A percentile compares a stretch with the other conserved stretches of the same genome.
phyloP scores from a whole-genome alignment of 139 green algal genomes.

The Closterium sp. region DNA sequence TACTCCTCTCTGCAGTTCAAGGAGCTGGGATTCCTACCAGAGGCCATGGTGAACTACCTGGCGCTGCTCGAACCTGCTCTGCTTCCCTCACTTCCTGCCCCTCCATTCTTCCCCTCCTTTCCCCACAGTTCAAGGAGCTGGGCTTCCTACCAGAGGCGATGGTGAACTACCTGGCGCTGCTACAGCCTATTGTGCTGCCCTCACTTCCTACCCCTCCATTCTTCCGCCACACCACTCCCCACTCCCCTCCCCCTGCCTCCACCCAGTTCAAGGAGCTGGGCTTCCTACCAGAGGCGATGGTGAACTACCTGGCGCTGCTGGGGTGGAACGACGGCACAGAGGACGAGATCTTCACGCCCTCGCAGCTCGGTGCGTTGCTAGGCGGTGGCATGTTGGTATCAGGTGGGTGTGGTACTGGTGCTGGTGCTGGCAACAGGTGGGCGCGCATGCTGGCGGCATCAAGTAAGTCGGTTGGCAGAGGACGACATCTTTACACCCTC shows the following conservation, averaged over 20 bases:
- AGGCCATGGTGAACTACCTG: constrained; percentile 97
- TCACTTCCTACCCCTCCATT: no score
- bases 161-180: constrained; percentile 91
- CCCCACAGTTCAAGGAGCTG: no score
- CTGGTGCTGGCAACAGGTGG: no score
- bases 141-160: constrained; percentile 82
- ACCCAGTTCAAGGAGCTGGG: no score
- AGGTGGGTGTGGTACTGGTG: no score
- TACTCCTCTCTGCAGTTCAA: constrained; percentile 85
- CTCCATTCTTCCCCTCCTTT: no score
- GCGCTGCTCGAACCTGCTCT: constrained; percentile 65
- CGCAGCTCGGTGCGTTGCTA: constrained; percentile 36
- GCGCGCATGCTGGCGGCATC: no score
- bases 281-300: constrained; percentile 79
- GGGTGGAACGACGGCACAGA: constrained; percentile 99
- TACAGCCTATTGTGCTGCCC: constrained; percentile 39
- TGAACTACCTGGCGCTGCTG: constrained; percentile 95
- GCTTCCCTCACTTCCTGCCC: no score
- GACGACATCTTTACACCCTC: constrained; percentile 83
- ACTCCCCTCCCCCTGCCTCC: no score
- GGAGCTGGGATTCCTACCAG: constrained; percentile 80
- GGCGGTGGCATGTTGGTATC: no score
- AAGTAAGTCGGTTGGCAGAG: no score
- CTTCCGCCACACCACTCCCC: no score
- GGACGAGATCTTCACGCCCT: constrained; percentile 85